Evolutionary conservation across 305 asterid species (phyloP), one percentile per base, ranked within the genome.

Genomic region (Fraxinus angustifolia): DNA sequence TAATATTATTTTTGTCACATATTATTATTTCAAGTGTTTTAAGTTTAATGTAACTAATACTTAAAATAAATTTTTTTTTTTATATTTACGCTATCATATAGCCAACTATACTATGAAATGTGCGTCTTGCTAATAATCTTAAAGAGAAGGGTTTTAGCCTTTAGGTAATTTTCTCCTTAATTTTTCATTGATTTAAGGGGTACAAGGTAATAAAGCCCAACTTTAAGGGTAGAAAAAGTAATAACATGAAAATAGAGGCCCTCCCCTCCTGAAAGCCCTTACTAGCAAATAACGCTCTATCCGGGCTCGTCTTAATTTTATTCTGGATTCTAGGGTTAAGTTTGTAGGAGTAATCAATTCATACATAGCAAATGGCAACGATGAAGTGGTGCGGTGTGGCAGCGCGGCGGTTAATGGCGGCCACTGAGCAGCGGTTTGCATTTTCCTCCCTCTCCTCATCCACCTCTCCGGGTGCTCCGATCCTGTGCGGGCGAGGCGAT

Each of bases 401-500:
- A 35, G 88, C 83, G 34, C 87, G 91, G 77, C 87, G 94, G 82
- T 42, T 86, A 76, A 80, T 83, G 21, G 65, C 86, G 30, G 87
- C 86, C n/a, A 40, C 82, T 10, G 92, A 90, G 14, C 95, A 87
- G 77, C 86, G 93, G 67, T 26, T 80, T 83, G 68, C 85, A 2
- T 90, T 87, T 70, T 88, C 95, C 16, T 87, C 94, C 23, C 76
- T 88, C 28, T 83, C 91, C 78, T 77, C 90, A 16, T 79, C 91
- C 53, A 79, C 85, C 35, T 65, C 91, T 65, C 77, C 80, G 21
- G 90, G 50, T 74, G 84, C 84, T 16, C 92, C 93, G 87, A 79
- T 86, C 80, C 85, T 93, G 74, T 94, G 99, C 84, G 97, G 99
- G 16, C 89, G 97, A 85, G 98, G 99, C 2, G 98, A 96, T 83